These are phyloP conservation scores for Yarrowia alimentaria DNA, from an alignment of 805 yeast species.

Conservation along the genomic window DNA sequence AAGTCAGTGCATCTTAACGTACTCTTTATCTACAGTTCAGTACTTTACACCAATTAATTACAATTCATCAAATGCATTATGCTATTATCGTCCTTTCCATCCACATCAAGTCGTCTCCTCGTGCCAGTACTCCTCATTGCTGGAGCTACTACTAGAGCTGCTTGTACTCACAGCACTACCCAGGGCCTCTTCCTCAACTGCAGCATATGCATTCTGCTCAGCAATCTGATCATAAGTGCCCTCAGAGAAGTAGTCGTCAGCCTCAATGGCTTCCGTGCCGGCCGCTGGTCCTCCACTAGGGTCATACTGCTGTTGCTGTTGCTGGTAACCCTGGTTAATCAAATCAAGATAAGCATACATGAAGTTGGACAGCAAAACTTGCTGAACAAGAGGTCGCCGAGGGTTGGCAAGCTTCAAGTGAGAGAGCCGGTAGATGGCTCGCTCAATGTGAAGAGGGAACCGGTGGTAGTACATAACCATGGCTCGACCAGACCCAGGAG, in stretches of 20 bases:
- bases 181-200: constrained; percentile 6
- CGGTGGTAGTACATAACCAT: constrained; percentile 48
- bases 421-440: constrained; percentile 90
- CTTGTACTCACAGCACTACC: constrained; percentile 21
- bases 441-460: constrained; percentile 90
- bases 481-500: constrained; percentile 30
- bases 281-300: background rate
- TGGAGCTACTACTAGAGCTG: constrained; percentile 10
- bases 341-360: constrained; percentile 96
- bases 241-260: constrained; percentile 17
- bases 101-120: constrained; percentile 10
- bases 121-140: constrained; percentile 26
- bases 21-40: no score
- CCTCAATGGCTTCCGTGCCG: background rate
- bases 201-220: constrained; percentile 25
- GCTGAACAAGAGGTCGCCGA: constrained; percentile 84
- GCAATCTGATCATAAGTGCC: constrained; percentile 23
- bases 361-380: constrained; percentile 88
- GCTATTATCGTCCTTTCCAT: constrained; percentile 15
- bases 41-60: no score
- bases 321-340: constrained; percentile 71
- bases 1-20: background rate
- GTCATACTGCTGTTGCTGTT: constrained; percentile 34
- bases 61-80: constrained; percentile 22
- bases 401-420: constrained; percentile 94